A percentile compares a stretch with the other conserved stretches of the same genome.
phyloP scores from a whole-genome alignment of 2,329 filamentous ascomycete species.

The Ophiostoma quercus region DNA sequence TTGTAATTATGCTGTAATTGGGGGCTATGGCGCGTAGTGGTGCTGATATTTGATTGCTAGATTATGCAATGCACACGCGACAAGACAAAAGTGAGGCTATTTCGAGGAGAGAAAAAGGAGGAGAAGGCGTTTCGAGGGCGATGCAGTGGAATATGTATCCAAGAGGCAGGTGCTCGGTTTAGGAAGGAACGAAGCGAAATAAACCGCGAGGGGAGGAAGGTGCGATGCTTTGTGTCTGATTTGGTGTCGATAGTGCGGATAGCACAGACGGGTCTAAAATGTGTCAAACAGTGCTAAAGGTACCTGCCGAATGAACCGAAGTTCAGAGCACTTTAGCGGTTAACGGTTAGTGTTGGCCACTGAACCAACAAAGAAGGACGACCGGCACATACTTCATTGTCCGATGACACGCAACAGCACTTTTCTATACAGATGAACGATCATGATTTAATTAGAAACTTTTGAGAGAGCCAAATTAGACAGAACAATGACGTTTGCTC shows the following conservation, averaged over 20 bases:
- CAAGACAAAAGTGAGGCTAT: conserved; percentile 10
- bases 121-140: background rate
- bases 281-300: background rate
- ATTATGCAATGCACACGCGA: background rate
- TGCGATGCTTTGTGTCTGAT: background rate
- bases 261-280: too few relatives aligned
- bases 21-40: background rate
- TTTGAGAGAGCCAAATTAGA: too few relatives aligned
- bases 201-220: background rate
- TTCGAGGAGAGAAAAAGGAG: background rate
- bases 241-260: background rate
- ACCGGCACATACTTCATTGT: background rate
- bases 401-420: background rate
- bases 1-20: background rate
- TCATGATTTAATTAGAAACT: too few relatives aligned
- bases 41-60: background rate
- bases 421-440: too few relatives aligned
- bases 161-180: background rate
- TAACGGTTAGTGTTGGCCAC: background rate
- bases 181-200: background rate
- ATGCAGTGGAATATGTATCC: background rate
- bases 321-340: background rate
- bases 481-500: too few relatives aligned
- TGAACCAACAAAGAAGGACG: background rate
- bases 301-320: conserved; percentile 6